Percentiles rank a stretch among this genome's conserved stretches.
phyloP scores from a whole-genome alignment of 306 rosid species.

The Hippophae gyantsensis region DNA sequence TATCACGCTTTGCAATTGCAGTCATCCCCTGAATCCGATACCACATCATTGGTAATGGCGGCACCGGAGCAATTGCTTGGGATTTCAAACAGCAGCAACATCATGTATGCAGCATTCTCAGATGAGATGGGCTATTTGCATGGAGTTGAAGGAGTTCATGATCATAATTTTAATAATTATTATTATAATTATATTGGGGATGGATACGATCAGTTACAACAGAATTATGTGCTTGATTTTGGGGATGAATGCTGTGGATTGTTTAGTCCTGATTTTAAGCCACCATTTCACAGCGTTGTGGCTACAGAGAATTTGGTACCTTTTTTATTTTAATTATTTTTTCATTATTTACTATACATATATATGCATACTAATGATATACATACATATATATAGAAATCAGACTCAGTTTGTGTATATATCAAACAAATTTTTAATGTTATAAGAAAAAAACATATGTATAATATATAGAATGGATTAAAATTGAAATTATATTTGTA shows the following conservation, averaged over 20 bases:
- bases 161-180: too few relatives aligned
- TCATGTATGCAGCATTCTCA: constrained; percentile 14
- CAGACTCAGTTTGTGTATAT: too few relatives aligned
- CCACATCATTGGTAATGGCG: constrained; percentile 13
- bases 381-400: constrained; percentile 8
- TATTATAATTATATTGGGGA: constrained; percentile 8
- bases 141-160: constrained; percentile 14
- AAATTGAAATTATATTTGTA: too few relatives aligned
- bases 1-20: too few relatives aligned
- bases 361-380: neutral
- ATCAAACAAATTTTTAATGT: too few relatives aligned
- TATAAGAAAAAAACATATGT: too few relatives aligned
- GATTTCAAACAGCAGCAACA: constrained; percentile 1
- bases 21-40: too few relatives aligned
- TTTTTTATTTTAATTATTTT: neutral
- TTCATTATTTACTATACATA: too few relatives aligned
- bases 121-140: constrained; percentile 21
- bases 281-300: constrained; percentile 12
- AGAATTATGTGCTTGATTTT: constrained; percentile 13
- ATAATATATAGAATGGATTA: too few relatives aligned
- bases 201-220: constrained; percentile 11
- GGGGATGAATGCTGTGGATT: constrained; percentile 37
- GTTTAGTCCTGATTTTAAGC: constrained; percentile 30
- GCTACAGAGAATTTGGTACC: constrained; percentile 38
- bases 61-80: constrained; percentile 18